Evolutionary conservation across 371 early-diverging fungal species (phyloP), one percentile per base, ranked within the genome.

Genomic region (Rhizopus arrhizus): DNA sequence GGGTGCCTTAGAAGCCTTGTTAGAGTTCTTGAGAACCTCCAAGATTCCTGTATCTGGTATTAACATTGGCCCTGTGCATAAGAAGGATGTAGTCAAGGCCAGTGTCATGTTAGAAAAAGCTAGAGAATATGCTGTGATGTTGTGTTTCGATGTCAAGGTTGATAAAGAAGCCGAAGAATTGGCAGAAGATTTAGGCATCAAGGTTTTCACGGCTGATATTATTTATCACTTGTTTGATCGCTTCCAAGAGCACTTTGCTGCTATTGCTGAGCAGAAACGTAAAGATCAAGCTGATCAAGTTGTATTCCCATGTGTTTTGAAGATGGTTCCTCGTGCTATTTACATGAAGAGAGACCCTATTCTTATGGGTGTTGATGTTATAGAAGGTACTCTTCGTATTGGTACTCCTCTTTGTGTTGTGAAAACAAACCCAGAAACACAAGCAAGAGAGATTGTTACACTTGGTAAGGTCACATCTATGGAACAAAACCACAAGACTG

Each of bases 171-270:
- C 98, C 1, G 84, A 86, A 68, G 92, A 94, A 31, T 59, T 96
- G 76, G 99, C 99, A 0, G 91, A 98, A 28, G 92, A 95, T 54
- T 48, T 94, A 52, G 95, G 97, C 33, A 86, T 99, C 57, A 93
- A 89, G 80, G 79, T 99, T 29, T 99, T 99, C 82, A 88, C 83
- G 61, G 99, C 99, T 31, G 96, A 99, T 62, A 99, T 99, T 70
- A 99, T 99, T 73, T 99, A 99, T 77, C 99, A 99, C 74, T 85
- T 99, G 87, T 96, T 99, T 65, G 99, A 99, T 76, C 81, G 87
- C 59, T 99, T 94, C 77, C 94, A 91, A 10, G 89, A 89, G 34
- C 93, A 96, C 74, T 84, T 80, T 60, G 80, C 87, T 65, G 79
- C 84, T 32, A 73, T 97, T 36, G 66, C 81, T 48, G 95, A 96